Conservation (phyloP, 176 grass and related monocot genomes). For the Phragmites australis region DNA sequence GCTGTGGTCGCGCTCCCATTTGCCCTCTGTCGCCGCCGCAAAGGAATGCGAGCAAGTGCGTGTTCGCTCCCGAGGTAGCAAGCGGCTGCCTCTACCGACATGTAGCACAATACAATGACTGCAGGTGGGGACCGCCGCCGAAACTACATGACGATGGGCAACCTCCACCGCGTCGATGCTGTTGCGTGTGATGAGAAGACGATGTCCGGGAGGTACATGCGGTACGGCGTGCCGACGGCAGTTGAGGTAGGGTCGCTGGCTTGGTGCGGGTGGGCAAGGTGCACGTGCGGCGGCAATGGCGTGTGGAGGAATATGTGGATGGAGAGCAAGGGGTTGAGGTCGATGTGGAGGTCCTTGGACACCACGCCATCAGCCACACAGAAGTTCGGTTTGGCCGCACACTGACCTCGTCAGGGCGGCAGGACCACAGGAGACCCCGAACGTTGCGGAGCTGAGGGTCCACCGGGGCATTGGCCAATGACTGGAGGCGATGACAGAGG, state of each 20-base stretch:
- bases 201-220: slow-evolving; percentile 60
- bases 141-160: slow-evolving; percentile 84
- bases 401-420: slow-evolving; percentile 66
- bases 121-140: too few relatives aligned
- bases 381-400: slow-evolving; percentile 67
- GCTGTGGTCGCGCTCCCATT: too few relatives aligned
- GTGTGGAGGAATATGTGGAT: slow-evolving; percentile 72
- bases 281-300: slow-evolving; percentile 31
- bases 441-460: not conserved
- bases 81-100: too few relatives aligned
- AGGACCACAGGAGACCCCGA: slow-evolving; percentile 70
- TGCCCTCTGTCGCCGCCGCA: too few relatives aligned
- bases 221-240: slow-evolving; percentile 35
- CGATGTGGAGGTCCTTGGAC: slow-evolving; percentile 84
- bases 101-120: too few relatives aligned
- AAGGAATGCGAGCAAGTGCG: too few relatives aligned
- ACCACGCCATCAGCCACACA: slow-evolving; percentile 61
- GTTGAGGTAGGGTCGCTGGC: slow-evolving; percentile 46
- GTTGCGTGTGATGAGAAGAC: slow-evolving; percentile 34
- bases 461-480: slow-evolving; percentile 30
- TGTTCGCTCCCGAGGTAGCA: too few relatives aligned
- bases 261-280: slow-evolving; percentile 26
- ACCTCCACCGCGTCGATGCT: slow-evolving; percentile 34
- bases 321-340: slow-evolving; percentile 65
- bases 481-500: slow-evolving; percentile 77